Conservation (phyloP, 148 eudicot species). For the Arctostaphylos glauca region DNA sequence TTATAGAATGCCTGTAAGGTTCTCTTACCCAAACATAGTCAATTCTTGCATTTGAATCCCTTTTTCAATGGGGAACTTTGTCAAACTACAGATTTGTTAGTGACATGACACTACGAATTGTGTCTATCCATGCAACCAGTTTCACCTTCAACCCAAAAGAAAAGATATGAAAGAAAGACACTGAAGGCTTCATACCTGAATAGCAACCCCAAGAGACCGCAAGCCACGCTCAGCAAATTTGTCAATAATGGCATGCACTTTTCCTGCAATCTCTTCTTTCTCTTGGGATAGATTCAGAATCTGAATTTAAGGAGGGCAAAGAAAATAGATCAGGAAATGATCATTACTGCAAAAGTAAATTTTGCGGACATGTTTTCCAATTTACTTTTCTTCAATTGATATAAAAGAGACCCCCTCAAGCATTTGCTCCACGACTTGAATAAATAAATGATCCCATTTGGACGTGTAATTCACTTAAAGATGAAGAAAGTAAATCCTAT, state of each 20-base stretch:
- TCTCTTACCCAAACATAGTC: conserved; percentile 1
- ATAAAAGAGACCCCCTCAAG: neutral
- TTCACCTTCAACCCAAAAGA: neutral
- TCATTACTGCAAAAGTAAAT: neutral
- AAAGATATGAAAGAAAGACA: neutral
- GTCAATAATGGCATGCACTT: conserved; percentile 44
- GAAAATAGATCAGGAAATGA: conserved; percentile 9
- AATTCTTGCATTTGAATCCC: neutral
- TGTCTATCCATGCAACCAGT: neutral
- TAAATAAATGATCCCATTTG: neutral
- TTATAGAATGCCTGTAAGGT: neutral
- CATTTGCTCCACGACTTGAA: neutral
- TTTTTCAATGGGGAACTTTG: neutral
- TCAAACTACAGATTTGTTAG: neutral
- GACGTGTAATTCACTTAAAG: conserved; percentile 1
- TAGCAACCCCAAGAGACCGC: conserved; percentile 45
- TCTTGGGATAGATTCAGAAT: conserved; percentile 39
- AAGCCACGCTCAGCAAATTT: conserved; percentile 53
- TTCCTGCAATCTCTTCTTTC: conserved; percentile 30
- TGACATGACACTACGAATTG: neutral
- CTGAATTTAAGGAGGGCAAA: conserved; percentile 17
- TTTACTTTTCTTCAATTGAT: neutral
- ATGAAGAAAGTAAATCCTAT: neutral
- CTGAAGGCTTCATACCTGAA: conserved; percentile 27
- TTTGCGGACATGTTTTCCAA: neutral